Evolutionary conservation across 768 basidiomycete species (phyloP), one percentile per base, ranked within the genome.

Genomic region (Tylopilus sp.): DNA sequence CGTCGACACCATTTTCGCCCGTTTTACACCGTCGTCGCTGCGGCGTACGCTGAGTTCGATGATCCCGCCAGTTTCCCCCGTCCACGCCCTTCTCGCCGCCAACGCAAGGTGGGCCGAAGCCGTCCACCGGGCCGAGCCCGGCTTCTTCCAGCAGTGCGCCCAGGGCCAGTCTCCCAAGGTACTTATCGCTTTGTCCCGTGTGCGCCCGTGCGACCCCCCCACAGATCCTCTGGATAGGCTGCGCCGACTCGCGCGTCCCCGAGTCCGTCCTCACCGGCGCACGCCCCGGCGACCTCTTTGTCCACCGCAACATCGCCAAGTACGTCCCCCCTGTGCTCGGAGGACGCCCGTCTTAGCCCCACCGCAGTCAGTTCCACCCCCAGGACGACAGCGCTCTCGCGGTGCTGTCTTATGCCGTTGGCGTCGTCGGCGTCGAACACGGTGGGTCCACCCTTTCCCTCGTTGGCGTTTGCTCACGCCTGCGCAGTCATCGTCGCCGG

Each of bases 281-380:
- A 30, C 79, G 78, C 54, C 93, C 93, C 0, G 93, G 93, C 47
- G 89, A 91, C 41, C 83, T 96, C 52, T 95, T 96, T 60, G 87
- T 89, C 30, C 85, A 92, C 72, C 77, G 93, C 44, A 95, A 95
- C 70, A 84, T 96, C 55, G 93, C 92, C 25, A 96, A 96, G 86
- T 90, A 59, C 52, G 84, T 43, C 19, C 16, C 6, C 21, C 2
- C 24, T 4, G 8, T 22, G 7, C 21, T 17, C 37, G n/a, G 13
- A 25, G 4, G 21, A 24, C 22, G 24, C 21, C 40, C 12, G 31
- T 13, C 41, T 8, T 9, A 3, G 14, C 14, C 17, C 26, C 8
- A 9, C 14, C 31, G 31, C 58, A 89, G 88, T 66, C 92, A 92
- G 72, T 79, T 92, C 65, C 85, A 82, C 50, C 72, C 76, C 4